phyloP scores from a whole-genome alignment of 371 early-diverging fungal genomes.

The Blakeslea trispora region DNA sequence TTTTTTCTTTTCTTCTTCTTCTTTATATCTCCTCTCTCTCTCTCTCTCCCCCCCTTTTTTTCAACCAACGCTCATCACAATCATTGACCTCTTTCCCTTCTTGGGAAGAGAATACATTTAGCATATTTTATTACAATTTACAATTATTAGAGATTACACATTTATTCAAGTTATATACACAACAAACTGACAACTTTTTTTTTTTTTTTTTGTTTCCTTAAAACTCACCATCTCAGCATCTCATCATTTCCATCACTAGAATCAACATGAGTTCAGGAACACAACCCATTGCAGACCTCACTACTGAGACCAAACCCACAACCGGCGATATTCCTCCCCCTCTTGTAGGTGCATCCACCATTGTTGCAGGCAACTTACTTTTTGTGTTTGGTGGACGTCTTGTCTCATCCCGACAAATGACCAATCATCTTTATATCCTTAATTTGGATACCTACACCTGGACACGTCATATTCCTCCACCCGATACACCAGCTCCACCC shows the following conservation, averaged over 20 bases:
- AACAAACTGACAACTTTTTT: not conserved
- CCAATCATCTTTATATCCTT: slow-evolving; percentile 67
- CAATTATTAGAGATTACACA: no score
- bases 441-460: slow-evolving; percentile 62
- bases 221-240: not conserved
- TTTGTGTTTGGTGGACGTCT: slow-evolving; percentile 78
- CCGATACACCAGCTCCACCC: slow-evolving; percentile 44
- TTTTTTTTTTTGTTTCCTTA: not conserved
- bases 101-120: not conserved
- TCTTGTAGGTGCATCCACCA: slow-evolving; percentile 68
- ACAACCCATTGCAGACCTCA: slow-evolving; percentile 75
- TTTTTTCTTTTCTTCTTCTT: not conserved
- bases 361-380: slow-evolving; percentile 55
- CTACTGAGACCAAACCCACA: slow-evolving; percentile 67
- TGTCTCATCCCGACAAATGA: slow-evolving; percentile 65
- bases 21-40: not conserved
- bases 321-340: slow-evolving; percentile 68
- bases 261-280: slow-evolving; percentile 20
- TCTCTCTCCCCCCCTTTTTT: not conserved
- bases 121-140: no score
- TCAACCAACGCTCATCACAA: not conserved
- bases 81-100: not conserved
- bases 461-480: slow-evolving; percentile 38
- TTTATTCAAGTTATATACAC: not conserved
- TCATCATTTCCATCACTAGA: not conserved